Evolutionary conservation across 2,329 filamentous ascomycete genomes (phyloP), one percentile per base, ranked within the genome.

Genomic region (Calonectria naviculata): DNA sequence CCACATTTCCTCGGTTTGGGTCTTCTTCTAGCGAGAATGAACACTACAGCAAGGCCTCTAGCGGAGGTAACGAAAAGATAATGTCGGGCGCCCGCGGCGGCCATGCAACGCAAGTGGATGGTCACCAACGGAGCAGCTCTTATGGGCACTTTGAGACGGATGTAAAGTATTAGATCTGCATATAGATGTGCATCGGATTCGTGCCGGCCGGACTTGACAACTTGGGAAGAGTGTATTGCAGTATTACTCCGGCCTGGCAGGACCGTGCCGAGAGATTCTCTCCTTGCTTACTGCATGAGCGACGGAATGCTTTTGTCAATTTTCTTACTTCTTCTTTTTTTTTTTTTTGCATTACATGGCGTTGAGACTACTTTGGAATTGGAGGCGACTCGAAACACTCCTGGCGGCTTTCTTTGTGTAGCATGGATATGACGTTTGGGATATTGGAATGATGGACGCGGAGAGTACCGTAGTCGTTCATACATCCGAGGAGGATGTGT

Each of bases 61-160:
- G 61, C 21, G 70, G 71, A 52, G 71, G 67, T 29, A 75, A 81
- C 65, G 82, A 83, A 70, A 82, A 78, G 71, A 46, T 78, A 46
- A 74, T 78, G 71, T 74, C 78, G 5, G 78, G 78, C 10, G 71
- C 73, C 46, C 71, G 70, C 47, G 78, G 74, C 36, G 77, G 75
- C 38, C 73, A 72, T 44, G 54, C 78, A 54, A 75, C 76, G 68
- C 73, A 80, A 68, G 78, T 78, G 13, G 72, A 75, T 15, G 73
- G 75, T 15, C 79, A 83, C 54, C 80, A 81, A 74, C 79, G 82
- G 75, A 75, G 72, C 61, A 84, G 81, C 76, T 82, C 81, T 31
- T 79, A 84, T 56, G 82, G 82, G 34, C 79, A 81, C 38, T 75
- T 84, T 46, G 81, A 83, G 58, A 70, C 76, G 52, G 63, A 71